Percentiles rank a stretch among this genome's conserved stretches.
Evolutionary conservation across 2,329 filamentous ascomycete genomes (phyloP).

Genomic region (Ophiostoma sp.): DNA sequence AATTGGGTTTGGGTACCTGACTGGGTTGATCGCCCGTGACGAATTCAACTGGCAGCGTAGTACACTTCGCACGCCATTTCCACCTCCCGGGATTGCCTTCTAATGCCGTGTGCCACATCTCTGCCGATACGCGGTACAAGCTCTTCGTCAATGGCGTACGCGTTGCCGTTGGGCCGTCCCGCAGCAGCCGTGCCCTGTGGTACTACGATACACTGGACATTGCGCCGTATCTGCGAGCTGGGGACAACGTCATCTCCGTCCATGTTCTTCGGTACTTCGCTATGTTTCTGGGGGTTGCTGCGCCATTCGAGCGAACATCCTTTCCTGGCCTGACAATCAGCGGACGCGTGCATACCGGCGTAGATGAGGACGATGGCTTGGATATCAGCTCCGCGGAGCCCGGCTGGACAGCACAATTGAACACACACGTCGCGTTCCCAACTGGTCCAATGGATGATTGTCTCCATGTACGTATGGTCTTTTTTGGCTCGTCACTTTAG

Average conservation of each 20-base stretch:
- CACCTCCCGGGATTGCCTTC: slow-evolving; percentile 21
- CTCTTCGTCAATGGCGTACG: slow-evolving; percentile 41
- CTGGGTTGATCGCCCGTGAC: slow-evolving; percentile 38
- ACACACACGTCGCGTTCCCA: slow-evolving; percentile 34
- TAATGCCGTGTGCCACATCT: slow-evolving; percentile 30
- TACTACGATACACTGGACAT: slow-evolving; percentile 39
- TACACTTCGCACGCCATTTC: slow-evolving; percentile 36
- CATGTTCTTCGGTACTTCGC: slow-evolving; percentile 36
- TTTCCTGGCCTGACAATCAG: slow-evolving; percentile 35
- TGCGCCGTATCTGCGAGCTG: slow-evolving; percentile 31
- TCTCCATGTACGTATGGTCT: slow-evolving; percentile 43
- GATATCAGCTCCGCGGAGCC: slow-evolving; percentile 24
- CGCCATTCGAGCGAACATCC: slow-evolving; percentile 37
- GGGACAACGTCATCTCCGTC: slow-evolving; percentile 35
- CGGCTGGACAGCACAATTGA: slow-evolving; percentile 34
- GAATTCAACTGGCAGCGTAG: slow-evolving; percentile 38
- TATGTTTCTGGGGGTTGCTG: slow-evolving; percentile 33
- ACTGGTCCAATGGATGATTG: slow-evolving; percentile 41
- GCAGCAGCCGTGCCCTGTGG: slow-evolving; percentile 39
- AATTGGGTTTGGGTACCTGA: slow-evolving; percentile 43
- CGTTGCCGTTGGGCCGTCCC: slow-evolving; percentile 41
- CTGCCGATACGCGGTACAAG: slow-evolving; percentile 47
- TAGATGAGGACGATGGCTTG: too few relatives aligned
- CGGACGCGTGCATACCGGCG: slow-evolving; percentile 29
- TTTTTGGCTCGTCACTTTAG: too few relatives aligned